These are phyloP conservation scores for Didymella keratinophila DNA, from an alignment of 2,329 filamentous ascomycete genomes.

Conservation along the genomic window DNA sequence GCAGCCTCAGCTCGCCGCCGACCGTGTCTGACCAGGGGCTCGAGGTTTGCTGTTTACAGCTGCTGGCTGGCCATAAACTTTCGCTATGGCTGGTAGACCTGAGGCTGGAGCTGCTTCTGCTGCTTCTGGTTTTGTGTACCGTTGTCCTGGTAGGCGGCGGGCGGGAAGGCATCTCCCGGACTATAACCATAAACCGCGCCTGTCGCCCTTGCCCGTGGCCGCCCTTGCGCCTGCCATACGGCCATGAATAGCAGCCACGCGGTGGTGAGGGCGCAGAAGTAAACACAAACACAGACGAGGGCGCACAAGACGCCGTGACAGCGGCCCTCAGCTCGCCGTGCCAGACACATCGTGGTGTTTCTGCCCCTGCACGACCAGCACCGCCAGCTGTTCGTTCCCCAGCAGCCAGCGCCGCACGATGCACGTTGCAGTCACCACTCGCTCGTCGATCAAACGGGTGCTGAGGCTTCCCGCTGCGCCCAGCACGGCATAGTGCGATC, in stretches of 20 bases:
- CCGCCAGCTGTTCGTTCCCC: constrained; percentile 19
- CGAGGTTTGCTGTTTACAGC: constrained; percentile 3
- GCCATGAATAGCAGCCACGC: constrained; percentile 23
- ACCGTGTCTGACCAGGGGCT: constrained; percentile 5
- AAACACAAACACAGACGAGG: not conserved
- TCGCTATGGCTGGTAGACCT: constrained; percentile 3
- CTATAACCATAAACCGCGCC: constrained; percentile 20
- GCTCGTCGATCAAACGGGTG: constrained; percentile 51
- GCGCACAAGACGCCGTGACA: constrained; percentile 15
- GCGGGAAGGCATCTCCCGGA: constrained; percentile 25
- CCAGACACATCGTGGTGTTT: constrained; percentile 22
- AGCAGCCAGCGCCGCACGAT: constrained; percentile 37
- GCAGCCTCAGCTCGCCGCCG: constrained; percentile 29
- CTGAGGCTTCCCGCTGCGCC: constrained; percentile 44
- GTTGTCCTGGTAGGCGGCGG: constrained; percentile 30
- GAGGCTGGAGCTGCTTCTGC: constrained; percentile 2
- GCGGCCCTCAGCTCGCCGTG: constrained; percentile 20
- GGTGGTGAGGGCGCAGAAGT: constrained; percentile 3
- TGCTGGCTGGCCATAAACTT: not conserved
- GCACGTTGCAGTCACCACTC: constrained; percentile 43
- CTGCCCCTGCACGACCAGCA: constrained; percentile 13
- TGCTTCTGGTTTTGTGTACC: constrained; percentile 20
- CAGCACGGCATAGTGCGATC: constrained; percentile 38
- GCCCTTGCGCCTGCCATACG: constrained; percentile 15
- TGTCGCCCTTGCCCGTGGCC: constrained; percentile 21